Evolutionary conservation across 345 rosid genomes (phyloP).

Genomic region (Dipteronia dyeriana): DNA sequence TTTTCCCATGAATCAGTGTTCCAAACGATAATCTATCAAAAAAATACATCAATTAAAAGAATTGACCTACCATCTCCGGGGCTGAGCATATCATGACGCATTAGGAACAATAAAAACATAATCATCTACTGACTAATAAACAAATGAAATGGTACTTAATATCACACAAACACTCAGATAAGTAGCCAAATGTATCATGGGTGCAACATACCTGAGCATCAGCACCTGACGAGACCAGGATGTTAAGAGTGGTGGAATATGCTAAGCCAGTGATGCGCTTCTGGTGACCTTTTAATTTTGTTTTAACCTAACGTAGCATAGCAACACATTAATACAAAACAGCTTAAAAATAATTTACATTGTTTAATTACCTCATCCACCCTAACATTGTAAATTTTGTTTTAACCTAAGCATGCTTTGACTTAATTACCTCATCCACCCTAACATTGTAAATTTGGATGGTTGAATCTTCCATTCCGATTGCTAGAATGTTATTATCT

Average conservation of each 20-base stretch:
- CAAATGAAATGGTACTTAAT: background rate
- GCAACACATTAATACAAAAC: background rate
- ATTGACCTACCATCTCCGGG: background rate
- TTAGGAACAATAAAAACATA: background rate
- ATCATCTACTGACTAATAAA: background rate
- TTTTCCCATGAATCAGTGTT: conserved; percentile 76
- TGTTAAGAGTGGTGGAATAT: conserved; percentile 58
- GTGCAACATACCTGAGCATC: conserved; percentile 73
- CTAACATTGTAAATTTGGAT: conserved; percentile 57
- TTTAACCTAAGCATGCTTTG: conserved; percentile 7
- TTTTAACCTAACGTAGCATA: conserved; percentile 52
- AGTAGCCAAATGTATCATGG: background rate
- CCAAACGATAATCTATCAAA: conserved; percentile 63
- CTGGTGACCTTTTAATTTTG: conserved; percentile 75
- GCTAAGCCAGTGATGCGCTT: conserved; percentile 79
- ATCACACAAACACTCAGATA: background rate
- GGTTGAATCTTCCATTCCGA: conserved; percentile 60
- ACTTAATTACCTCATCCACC: conserved; percentile 52
- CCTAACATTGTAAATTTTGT: conserved; percentile 56
- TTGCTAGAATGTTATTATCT: conserved; percentile 58
- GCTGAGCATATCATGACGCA: background rate
- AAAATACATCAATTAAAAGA: conserved; percentile 4
- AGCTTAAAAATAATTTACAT: background rate
- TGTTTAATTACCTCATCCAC: conserved; percentile 49
- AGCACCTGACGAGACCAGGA: conserved; percentile 80